Evolutionary conservation across 352 stramenopile genomes (phyloP), one percentile per base, ranked within the genome.

Genomic region (Pythium phragmitis): DNA sequence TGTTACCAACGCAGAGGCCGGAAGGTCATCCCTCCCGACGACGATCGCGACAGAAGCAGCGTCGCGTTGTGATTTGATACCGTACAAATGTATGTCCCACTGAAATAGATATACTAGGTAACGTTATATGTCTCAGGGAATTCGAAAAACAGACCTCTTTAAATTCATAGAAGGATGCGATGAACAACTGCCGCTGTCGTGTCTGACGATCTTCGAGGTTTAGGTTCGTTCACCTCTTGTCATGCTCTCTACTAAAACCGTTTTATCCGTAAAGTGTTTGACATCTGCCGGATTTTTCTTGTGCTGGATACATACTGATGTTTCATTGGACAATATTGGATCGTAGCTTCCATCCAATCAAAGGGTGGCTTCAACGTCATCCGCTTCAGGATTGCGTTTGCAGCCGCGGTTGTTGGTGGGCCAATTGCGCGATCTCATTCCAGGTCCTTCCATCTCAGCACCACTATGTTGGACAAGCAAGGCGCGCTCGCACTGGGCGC

Each of bases 401-500:
- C 28, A 13, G 26, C 17, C 37, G 21, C 16, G 4, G 28, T 30
- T n/a, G 60, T 19, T 42, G 34, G 47, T 53, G 57, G 47, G 21
- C 21, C 46, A 26, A 7, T 60, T 64, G 58, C 60, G 51, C 66
- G 65, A 72, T 50, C 49, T 52, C 37, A 65, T 69, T 53, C 39
- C 48, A 5, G 12, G 34, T 55, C 21, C 45, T 43, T 60, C 60
- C 45, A 26, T 5, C 12, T 33, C 47, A 0, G 8, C 42, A n/a
- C 36, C 55, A 45, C 37, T 54, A 81, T 75, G 67, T 83, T 92
- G 67, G 80, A 92, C 73, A 91, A 90, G 60, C 78, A 84, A 52
- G 81, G 80, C 58, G 75, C 70, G 13, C 64, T 92, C 51, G 80
- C 77, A 13, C 55, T 92, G 21, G 69, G 84, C 16, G 75, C 88